phyloP scores from a whole-genome alignment of 768 basidiomycete genomes.

The Leccinum boreale region DNA sequence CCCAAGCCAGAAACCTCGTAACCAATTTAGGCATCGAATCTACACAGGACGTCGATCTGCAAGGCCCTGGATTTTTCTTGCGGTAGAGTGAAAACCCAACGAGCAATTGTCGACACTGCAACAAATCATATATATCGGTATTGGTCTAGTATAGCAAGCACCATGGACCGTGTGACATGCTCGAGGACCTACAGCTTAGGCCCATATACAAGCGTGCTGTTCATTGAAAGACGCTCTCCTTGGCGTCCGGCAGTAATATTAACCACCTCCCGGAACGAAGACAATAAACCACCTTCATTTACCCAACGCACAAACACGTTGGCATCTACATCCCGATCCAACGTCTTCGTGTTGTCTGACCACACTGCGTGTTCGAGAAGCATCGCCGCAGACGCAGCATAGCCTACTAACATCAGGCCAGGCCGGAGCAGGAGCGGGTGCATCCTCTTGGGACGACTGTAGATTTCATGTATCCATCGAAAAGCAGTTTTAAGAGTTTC shows the following conservation, averaged over 20 bases:
- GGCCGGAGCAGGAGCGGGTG: constrained; percentile 52
- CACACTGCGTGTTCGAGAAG: constrained; percentile 71
- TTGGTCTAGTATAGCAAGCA: not conserved
- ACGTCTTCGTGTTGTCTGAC: constrained; percentile 37
- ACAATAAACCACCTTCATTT: constrained; percentile 34
- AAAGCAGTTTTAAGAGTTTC: constrained; percentile 39
- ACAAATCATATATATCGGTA: not conserved
- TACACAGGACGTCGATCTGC: not conserved
- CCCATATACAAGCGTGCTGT: constrained; percentile 17
- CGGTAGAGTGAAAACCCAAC: not conserved
- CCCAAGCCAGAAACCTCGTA: constrained; percentile 3
- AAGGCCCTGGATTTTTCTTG: not conserved
- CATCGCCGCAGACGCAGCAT: constrained; percentile 49
- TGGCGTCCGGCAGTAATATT: not conserved
- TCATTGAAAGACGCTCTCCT: constrained; percentile 11
- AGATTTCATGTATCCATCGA: constrained; percentile 37
- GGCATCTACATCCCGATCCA: constrained; percentile 39
- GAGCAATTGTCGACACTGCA: not conserved
- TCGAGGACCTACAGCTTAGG: constrained; percentile 15
- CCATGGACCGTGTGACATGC: not conserved
- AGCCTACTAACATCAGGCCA: constrained; percentile 56
- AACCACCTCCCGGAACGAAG: constrained; percentile 24
- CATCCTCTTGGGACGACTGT: constrained; percentile 33
- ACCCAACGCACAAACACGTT: constrained; percentile 57
- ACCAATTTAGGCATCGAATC: not conserved